Evolutionary conservation across 345 rosid species (phyloP).

Genomic region (Dimocarpus longan): DNA sequence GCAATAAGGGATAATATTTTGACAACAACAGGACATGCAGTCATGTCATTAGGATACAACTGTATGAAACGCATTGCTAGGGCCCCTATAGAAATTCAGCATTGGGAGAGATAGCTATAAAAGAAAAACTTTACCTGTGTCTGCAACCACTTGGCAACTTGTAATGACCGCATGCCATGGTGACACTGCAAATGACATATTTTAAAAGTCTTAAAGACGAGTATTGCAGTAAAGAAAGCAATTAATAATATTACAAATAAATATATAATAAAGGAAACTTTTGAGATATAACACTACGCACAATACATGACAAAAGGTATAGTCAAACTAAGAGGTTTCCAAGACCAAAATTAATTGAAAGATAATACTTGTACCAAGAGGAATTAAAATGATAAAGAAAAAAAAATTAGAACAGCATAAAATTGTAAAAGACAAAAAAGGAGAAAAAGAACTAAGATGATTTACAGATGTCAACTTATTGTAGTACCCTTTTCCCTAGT

Average conservation of each 20-base stretch:
- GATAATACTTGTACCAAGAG: neutral
- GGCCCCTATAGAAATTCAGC: neutral
- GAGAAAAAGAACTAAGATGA: neutral
- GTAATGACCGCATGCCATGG: slow-evolving; percentile 81
- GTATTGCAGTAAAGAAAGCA: neutral
- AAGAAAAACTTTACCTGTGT: slow-evolving; percentile 52
- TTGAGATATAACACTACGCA: neutral
- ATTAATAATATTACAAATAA: neutral
- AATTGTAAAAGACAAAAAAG: neutral
- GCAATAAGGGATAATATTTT: neutral
- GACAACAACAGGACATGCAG: neutral
- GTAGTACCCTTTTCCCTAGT: neutral
- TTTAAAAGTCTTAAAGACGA: neutral
- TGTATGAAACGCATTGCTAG: neutral
- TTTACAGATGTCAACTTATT: neutral
- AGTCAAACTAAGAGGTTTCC: neutral
- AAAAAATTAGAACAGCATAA: neutral
- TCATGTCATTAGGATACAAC: neutral
- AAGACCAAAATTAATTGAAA: neutral
- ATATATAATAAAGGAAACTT: neutral
- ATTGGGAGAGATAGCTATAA: neutral
- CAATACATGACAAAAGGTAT: neutral
- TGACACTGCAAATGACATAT: slow-evolving; percentile 63
- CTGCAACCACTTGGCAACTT: slow-evolving; percentile 88
- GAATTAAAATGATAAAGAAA: neutral